These are phyloP conservation scores for Ophiostoma sp. DNA, from an alignment of 2,329 filamentous ascomycete genomes.

Conservation along the genomic window DNA sequence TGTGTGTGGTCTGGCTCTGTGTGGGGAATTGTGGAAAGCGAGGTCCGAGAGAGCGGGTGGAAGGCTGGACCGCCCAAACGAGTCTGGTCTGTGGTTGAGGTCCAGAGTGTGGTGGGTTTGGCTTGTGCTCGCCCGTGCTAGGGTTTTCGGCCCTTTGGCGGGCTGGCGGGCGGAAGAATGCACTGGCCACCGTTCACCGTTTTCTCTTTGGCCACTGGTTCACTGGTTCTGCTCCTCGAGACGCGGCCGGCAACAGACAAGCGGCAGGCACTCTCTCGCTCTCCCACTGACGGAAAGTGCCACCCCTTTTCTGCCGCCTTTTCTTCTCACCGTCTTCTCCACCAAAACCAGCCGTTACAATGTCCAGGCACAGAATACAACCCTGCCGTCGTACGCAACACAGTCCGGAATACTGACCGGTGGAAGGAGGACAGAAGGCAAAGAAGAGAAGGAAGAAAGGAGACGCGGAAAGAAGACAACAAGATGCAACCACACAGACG, in stretches of 20 bases:
- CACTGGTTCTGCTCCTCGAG: neutral
- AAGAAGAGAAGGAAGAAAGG: neutral
- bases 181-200: neutral
- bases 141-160: constrained; percentile 6
- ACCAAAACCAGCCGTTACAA: neutral
- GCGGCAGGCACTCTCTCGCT: constrained; percentile 16
- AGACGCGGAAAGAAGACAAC: neutral
- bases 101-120: neutral
- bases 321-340: neutral
- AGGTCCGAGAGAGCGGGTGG: constrained; percentile 8
- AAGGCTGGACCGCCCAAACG: neutral
- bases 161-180: neutral
- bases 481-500: constrained; percentile 3
- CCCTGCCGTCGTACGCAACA: neutral
- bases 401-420: neutral
- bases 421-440: neutral
- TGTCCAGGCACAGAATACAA: neutral
- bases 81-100: neutral
- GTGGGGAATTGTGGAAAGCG: neutral
- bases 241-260: constrained; percentile 2
- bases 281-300: neutral
- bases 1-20: neutral
- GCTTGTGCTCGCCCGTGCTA: neutral
- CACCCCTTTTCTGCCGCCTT: constrained; percentile 5
- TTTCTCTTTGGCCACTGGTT: neutral